Conservation (phyloP, 148 eudicot species). For the Oxyria digyna region DNA sequence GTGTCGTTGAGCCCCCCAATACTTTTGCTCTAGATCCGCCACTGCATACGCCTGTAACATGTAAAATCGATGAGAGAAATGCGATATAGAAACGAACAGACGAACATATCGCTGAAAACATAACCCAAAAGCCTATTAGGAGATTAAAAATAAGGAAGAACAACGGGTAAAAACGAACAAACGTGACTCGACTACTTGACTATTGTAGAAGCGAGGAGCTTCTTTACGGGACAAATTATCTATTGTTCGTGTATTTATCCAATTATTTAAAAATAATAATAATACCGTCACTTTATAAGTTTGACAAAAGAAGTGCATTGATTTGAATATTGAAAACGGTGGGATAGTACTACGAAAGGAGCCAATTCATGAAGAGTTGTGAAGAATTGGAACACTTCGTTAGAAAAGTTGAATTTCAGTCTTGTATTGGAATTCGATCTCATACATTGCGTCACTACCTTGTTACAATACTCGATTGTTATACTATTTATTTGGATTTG, state of each 20-base stretch:
- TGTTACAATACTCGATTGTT: neutral
- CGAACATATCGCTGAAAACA: no score
- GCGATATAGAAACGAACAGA: no score
- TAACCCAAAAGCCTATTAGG: no score
- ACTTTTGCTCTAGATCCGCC: no score
- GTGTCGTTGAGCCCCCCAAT: no score
- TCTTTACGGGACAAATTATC: no score
- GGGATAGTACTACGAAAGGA: neutral
- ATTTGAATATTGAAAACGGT: conserved; percentile 2
- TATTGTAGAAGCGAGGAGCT: no score
- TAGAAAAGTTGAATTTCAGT: neutral
- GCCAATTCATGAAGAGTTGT: neutral
- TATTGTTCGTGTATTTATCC: neutral
- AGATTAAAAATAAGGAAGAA: no score
- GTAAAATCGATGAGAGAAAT: no score
- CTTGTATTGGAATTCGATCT: neutral
- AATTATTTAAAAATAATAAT: neutral
- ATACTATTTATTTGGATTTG: neutral
- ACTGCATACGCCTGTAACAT: no score
- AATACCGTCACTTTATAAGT: neutral
- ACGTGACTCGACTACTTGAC: no score
- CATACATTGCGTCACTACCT: neutral
- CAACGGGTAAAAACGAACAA: no score
- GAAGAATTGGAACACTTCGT: neutral
- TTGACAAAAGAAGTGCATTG: neutral